Evolutionary conservation across 2,329 filamentous ascomycete species (phyloP), one percentile per base, ranked within the genome.

Genomic region (Nannizzia gypsea): DNA sequence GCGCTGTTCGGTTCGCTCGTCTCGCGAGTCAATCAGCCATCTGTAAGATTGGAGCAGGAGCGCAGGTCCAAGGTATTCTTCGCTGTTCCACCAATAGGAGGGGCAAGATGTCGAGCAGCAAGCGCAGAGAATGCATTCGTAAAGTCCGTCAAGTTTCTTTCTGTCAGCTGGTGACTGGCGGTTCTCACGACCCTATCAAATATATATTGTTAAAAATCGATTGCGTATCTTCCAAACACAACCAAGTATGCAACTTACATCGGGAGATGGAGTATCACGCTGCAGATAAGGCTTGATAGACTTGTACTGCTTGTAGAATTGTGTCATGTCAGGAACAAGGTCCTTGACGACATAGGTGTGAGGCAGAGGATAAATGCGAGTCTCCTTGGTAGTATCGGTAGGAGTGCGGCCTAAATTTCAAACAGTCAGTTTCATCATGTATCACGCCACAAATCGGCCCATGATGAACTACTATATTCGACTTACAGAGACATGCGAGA

Each of bases 241-340:
- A 11, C 13, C 20, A 38, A 20, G 4, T 28, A 22, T 11, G 54
- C 44, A 24, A 81, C 87, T 74, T 82, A 95, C 89, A 72, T 96
- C 89, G 67, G 85, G 83, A 48, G 89, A 79, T 59, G 89, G 87
- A 28, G 89, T 93, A 65, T 91, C 87, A 71, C 90, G 85, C 80
- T 97, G 93, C 59, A 99, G 85, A 76, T 96, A 99, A 48, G 93
- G 93, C 85, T 97, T 95, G 79, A 99, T 96, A 15, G 91, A 96
- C 79, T 96, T 96, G 84, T 99, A 99, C 82, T 99, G 93, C 83
- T 97, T 97, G 85, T 99, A 99, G 80, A 99, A 97, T 72, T 93
- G 88, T 64, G 93, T 99, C 79, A 99, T 80, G 74, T 99, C 93
- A 62, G 93, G 92, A 36, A 99, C 93, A 64, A 99, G 85, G 74